Base-by-base conservation (phyloP, 306 rosid species). In the Castanea mollissima region DNA sequence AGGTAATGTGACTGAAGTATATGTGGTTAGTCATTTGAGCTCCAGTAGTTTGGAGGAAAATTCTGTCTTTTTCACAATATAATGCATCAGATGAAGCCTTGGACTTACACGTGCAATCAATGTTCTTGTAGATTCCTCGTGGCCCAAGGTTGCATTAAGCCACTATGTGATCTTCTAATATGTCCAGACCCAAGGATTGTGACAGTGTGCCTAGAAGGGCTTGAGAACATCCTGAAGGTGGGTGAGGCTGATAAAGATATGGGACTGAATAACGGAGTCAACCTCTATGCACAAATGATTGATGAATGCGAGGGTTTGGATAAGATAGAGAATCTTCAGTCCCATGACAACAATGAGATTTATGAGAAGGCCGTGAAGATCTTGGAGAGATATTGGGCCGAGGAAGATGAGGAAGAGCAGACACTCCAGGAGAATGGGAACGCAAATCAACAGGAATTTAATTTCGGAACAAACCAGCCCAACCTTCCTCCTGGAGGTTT, bases 331-430 rank as follows among this genome's bases (percentile, higher is more conserved):
- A 76, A 21, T 75, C 77, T 91, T 63, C 90, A 91, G 81, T 80
- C 63, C n/a, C 92, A 89, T 5, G 90, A 82, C 79, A 88, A 88
- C 88, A 68, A 82, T 19, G 97, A 89, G 63, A 88, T 91, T 83
- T 83, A 88, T 64, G 92, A 89, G 86, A 91, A 86, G 83, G 90
- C 92, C 23, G 91, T 91, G 69, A 91, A 87, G 89, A 83, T 91
- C 79, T 78, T 91, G 88, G 95, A 88, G 90, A 87, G 87, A 80
- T 91, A 91, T 51, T 91, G 92, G 95, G 74, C 85, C 0, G 95
- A 88, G 82, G 94, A 91, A 76, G 94, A 88, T 7, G 88, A 88
- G 5, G 94, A 88, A 72, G 81, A 67, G n/a, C 86, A 77, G 74
- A 82, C 29, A 78, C 52, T 62, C 51, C 86, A 79, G 75, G 82